Evolutionary conservation across 306 rosid genomes (phyloP), one percentile per base, ranked within the genome.

Genomic region (Vigna hirtella): DNA sequence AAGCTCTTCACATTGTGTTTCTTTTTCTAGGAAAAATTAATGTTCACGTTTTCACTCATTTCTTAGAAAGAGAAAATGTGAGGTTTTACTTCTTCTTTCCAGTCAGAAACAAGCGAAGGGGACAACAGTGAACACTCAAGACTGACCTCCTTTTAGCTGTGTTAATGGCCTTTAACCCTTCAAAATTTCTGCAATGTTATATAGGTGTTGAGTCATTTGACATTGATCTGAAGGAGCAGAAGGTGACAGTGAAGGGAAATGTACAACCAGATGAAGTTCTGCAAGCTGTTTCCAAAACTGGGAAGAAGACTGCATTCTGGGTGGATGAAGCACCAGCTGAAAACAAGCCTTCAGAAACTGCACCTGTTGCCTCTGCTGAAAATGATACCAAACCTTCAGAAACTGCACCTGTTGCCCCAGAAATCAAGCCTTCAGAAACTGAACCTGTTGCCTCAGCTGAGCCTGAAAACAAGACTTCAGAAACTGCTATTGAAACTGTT

Each of bases 301-400:
- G 98, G 63, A 94, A 94, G 93, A 89, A 90, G 73, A 94, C 97
- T 40, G 80, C 89, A 62, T 92, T 81, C 75, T 92, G 97, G 97
- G 96, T 85, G 52, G 89, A 84, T 0, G 90, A 87, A 45, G 89
- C 74, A 43, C 36, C 74, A 16, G 55, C 28, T 9, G 87, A 83
- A 78, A 77, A 38, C 66, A 77, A 87, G 87, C 81, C 86, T 26
- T 76, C 86, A 20, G 73, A 43, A 24, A 45, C 14, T 45, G 56
- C 55, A 45, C 36, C 56, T 43, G 56, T 45, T 22, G 18, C 56
- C 49, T 83, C 81, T 66, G 67, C 80, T 36, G 83, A 77, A 45
- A 48, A 72, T 14, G 84, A 83, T 51, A 77, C 55, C 67, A 83
- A 89, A 83, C 51, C 87, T 63, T 85, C 86, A 40, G 93, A 87